phyloP scores from a whole-genome alignment of 495 filamentous ascomycete genomes.

The Penicillium waksmanii region DNA sequence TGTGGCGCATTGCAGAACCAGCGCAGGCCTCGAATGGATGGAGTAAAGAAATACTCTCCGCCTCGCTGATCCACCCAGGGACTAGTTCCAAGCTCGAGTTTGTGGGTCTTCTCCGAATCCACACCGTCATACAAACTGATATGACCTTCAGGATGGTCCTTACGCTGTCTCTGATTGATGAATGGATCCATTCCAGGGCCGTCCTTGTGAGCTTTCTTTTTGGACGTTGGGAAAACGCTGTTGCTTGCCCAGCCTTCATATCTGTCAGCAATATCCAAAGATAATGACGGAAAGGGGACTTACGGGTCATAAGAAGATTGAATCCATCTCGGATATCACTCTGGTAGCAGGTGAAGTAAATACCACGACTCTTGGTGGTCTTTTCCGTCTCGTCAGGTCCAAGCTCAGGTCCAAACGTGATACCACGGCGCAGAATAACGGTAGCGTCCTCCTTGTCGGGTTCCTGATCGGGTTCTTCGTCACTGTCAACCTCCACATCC shows the following conservation, averaged over 20 bases:
- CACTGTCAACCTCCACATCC: constrained; percentile 1
- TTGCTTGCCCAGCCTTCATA: constrained; percentile 30
- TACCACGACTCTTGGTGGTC: constrained; percentile 17
- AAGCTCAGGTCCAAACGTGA: constrained; percentile 31
- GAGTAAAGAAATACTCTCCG: constrained; percentile 32
- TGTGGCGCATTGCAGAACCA: constrained; percentile 3
- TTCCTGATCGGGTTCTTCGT: constrained; percentile 4
- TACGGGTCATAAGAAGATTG: constrained; percentile 30
- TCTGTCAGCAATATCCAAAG: background rate
- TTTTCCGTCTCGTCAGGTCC: constrained; percentile 13
- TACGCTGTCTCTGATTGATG: constrained; percentile 23
- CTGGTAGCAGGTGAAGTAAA: constrained; percentile 32
- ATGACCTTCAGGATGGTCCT: constrained; percentile 20
- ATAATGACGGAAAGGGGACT: background rate
- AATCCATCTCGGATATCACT: constrained; percentile 29
- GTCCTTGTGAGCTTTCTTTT: background rate
- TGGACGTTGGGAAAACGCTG: constrained; percentile 19
- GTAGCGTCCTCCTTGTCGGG: constrained; percentile 10
- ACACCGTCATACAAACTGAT: constrained; percentile 21
- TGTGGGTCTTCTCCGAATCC: constrained; percentile 3
- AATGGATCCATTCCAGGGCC: constrained; percentile 28
- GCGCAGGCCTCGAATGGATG: constrained; percentile 18
- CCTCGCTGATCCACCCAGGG: constrained; percentile 26
- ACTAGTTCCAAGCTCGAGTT: constrained; percentile 12
- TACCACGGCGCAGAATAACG: constrained; percentile 36